Evolutionary conservation across 441 rosid species (phyloP).

Genomic region (Brassica hybrid): DNA sequence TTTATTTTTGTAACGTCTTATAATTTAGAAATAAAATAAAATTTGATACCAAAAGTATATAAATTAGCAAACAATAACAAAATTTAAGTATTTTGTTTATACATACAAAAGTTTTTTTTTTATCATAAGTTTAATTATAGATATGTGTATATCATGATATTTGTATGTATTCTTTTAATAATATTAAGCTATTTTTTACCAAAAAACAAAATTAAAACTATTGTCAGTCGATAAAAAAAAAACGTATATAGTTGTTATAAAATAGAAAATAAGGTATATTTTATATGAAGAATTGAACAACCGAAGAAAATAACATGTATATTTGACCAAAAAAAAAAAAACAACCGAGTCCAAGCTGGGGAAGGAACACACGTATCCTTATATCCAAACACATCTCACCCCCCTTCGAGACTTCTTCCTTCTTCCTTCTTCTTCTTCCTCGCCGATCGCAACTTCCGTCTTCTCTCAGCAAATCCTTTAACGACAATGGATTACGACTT

Average conservation of each 20-base stretch:
- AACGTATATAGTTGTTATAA: too few relatives aligned
- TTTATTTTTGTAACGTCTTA: background rate
- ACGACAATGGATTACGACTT: conserved; percentile 67
- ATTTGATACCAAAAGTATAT: background rate
- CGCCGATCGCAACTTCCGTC: background rate
- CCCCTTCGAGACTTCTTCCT: background rate
- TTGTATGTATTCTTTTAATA: background rate
- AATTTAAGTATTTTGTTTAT: background rate
- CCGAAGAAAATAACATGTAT: too few relatives aligned
- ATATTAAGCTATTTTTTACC: too few relatives aligned
- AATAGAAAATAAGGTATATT: too few relatives aligned
- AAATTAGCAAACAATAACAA: background rate
- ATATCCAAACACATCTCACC: conserved; percentile 33
- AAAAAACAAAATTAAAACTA: too few relatives aligned
- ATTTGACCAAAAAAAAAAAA: background rate
- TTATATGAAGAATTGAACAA: too few relatives aligned
- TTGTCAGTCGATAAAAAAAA: too few relatives aligned
- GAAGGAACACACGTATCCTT: conserved; percentile 5
- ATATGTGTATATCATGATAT: background rate
- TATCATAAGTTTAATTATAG: background rate
- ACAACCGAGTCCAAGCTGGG: background rate
- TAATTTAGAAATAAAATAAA: background rate
- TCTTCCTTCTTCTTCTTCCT: conserved; percentile 1
- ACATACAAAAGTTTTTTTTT: background rate
- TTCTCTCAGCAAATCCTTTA: background rate